Base-by-base conservation (phyloP, 805 yeast genomes). In the Lipomyces spencermartinsiae region DNA sequence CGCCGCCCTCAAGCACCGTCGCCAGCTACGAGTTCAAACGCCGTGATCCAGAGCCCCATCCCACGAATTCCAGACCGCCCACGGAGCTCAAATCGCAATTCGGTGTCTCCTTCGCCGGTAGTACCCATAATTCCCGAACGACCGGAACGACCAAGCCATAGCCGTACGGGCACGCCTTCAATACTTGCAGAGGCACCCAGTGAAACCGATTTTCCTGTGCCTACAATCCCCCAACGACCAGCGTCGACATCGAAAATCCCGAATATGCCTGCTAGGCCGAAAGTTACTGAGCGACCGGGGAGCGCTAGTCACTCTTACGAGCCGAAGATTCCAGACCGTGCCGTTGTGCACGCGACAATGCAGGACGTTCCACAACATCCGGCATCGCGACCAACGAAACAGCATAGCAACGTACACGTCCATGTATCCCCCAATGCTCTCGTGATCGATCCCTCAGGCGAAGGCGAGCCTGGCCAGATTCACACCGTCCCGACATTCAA, bases 21-120 rank as follows among this genome's bases (percentile, higher is more conserved):
- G 10, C 61, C 16, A 19, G 22, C 16, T 57, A 14, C 89, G 74
- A 90, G 90, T 73, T 87, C 56, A 14, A n/a, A 19, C 9, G 62
- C 37, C 33, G n/a, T 53, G 53, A 71, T 39, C 73, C 70, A n/a
- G 46, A 35, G 56, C 16, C 59, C 19, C 53, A 55, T n/a, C 46
- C 60, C 60, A 5, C 51, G 33, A 59, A 58, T 54, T 22, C 64
- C 69, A 51, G 43, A 56, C 39, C 58, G 57, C 25, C 67, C 66
- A 54, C 69, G 62, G 58, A 63, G 58, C 43, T 60, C 56, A 12
- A 62, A 33, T 19, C 16, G 35, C 58, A 22, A 25, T 35, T 10
- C 31, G 49, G 9, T 54, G 16, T 9, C 53, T 19, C 51, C 53
- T 29, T 37, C 22, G n/a, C 49, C 25, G 22, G 49, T 22, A 43